These are phyloP conservation scores for Tolypocladium ovalisporum DNA, from an alignment of 2,329 filamentous ascomycete genomes.

Conservation along the genomic window DNA sequence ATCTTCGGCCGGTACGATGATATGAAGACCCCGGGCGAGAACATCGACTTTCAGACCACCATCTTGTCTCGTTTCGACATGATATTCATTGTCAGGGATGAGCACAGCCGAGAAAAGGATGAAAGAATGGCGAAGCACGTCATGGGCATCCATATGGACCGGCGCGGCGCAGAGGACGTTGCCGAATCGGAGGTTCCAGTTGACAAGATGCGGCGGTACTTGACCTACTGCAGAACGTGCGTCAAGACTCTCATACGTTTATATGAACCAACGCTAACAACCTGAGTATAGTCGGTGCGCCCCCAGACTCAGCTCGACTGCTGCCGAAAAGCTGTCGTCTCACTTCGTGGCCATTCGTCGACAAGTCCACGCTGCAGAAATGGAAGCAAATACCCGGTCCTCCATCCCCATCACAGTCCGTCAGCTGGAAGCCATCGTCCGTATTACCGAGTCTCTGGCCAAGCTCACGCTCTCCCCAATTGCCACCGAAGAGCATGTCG, in stretches of 20 bases:
- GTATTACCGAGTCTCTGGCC: conserved; percentile 90
- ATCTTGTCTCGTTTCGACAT: conserved; percentile 98
- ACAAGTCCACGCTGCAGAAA: conserved; percentile 84
- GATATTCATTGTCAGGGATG: conserved; percentile 98
- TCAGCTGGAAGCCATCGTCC: conserved; percentile 92
- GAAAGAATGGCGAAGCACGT: conserved; percentile 94
- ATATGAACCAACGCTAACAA: conserved; percentile 16
- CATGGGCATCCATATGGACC: conserved; percentile 94
- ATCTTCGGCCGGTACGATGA: conserved; percentile 98
- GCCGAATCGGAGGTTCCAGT: conserved; percentile 81
- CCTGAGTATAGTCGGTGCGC: conserved; percentile 60
- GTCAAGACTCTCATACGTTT: conserved; percentile 18
- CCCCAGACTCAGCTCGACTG: conserved; percentile 78
- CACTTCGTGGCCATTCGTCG: conserved; percentile 95
- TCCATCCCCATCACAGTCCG: conserved; percentile 96
- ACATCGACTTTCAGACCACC: conserved; percentile 98
- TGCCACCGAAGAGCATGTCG: conserved; percentile 83
- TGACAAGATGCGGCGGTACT: conserved; percentile 94
- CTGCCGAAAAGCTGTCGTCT: conserved; percentile 89
- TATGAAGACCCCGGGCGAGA: conserved; percentile 93
- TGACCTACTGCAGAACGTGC: conserved; percentile 92
- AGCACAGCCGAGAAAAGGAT: conserved; percentile 81
- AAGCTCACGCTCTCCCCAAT: conserved; percentile 81
- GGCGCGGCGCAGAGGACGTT: conserved; percentile 69
- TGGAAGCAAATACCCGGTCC: conserved; percentile 80